A percentile compares a stretch with the other conserved stretches of the same genome.
These are phyloP conservation scores for Saccharomyces hybrid DNA, from an alignment of 1,139 yeast genomes.

Conservation along the genomic window DNA sequence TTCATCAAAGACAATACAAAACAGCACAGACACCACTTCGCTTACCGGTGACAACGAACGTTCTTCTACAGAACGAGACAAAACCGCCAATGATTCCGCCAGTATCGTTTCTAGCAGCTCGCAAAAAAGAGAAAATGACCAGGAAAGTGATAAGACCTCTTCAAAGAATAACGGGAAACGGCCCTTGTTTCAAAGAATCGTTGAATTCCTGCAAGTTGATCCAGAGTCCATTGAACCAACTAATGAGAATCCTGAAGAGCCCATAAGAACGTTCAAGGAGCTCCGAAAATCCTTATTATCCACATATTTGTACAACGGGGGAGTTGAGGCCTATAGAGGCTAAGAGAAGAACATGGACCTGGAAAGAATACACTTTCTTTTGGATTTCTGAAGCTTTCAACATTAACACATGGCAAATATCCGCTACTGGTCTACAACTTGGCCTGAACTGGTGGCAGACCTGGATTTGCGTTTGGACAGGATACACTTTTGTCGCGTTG, in stretches of 20 bases:
- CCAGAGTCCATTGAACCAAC: slow-evolving; percentile 3
- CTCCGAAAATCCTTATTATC: no score
- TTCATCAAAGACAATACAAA: no score
- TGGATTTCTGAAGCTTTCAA: slow-evolving; percentile 87
- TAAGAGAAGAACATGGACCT: slow-evolving; percentile 60
- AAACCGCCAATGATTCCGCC: no score
- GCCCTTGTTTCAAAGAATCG: slow-evolving; percentile 2
- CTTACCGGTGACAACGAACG: no score
- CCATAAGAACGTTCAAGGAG: no score
- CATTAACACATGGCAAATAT: slow-evolving; percentile 82
- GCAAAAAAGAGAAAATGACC: no score
- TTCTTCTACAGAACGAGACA: no score
- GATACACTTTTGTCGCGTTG: slow-evolving; percentile 49
- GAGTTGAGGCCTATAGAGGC: slow-evolving; percentile 65
- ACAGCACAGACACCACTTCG: no score
- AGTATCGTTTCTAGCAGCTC: no score
- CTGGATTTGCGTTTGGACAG: slow-evolving; percentile 78
- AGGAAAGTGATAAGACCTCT: no score
- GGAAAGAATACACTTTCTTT: slow-evolving; percentile 67
- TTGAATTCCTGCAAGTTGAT: slow-evolving; percentile 12
- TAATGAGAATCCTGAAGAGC: no score
- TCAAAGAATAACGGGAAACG: background rate
- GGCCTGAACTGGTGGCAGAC: slow-evolving; percentile 84
- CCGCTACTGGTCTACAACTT: slow-evolving; percentile 64
- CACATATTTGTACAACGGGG: slow-evolving; percentile 39